A percentile compares a stretch with the other conserved stretches of the same genome.
Conservation (phyloP, 2,329 filamentous ascomycete genomes). For the Geosmithia morbida region DNA sequence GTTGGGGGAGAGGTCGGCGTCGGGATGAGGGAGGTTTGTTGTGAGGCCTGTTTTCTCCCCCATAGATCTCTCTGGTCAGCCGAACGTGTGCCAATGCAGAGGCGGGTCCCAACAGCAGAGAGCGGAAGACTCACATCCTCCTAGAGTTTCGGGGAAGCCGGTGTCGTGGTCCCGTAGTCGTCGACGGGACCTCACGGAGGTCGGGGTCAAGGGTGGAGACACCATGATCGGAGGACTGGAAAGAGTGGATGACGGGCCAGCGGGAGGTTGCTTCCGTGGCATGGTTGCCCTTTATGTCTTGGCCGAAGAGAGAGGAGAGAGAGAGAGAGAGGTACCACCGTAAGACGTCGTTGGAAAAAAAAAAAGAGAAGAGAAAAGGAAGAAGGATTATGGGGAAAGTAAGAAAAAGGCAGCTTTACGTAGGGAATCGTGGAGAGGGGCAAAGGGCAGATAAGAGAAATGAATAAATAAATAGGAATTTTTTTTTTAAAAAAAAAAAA, state of each 20-base stretch:
- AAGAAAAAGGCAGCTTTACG: too few relatives aligned
- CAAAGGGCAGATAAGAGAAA: too few relatives aligned
- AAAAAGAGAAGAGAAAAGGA: too few relatives aligned
- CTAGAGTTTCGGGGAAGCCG: constrained; percentile 36
- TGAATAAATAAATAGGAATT: too few relatives aligned
- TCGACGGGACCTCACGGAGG: constrained; percentile 6
- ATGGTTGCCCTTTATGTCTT: background rate
- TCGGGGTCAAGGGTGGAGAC: constrained; percentile 8
- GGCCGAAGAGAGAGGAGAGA: too few relatives aligned
- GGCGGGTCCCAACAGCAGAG: too few relatives aligned
- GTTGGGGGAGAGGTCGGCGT: constrained; percentile 41
- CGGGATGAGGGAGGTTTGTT: constrained; percentile 47
- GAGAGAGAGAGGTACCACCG: too few relatives aligned
- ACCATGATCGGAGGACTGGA: constrained; percentile 7
- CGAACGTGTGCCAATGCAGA: background rate
- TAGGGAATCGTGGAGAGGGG: too few relatives aligned
- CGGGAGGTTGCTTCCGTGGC: too few relatives aligned
- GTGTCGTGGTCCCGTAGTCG: constrained; percentile 22
- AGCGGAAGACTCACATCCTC: constrained; percentile 26
- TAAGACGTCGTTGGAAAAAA: too few relatives aligned
- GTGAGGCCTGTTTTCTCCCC: constrained; percentile 31
- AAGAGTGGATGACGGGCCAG: background rate
- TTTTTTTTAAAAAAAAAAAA: too few relatives aligned
- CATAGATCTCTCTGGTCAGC: background rate
- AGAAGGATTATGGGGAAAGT: too few relatives aligned